phyloP scores from a whole-genome alignment of 495 filamentous ascomycete species.

The Xylaria scruposa region DNA sequence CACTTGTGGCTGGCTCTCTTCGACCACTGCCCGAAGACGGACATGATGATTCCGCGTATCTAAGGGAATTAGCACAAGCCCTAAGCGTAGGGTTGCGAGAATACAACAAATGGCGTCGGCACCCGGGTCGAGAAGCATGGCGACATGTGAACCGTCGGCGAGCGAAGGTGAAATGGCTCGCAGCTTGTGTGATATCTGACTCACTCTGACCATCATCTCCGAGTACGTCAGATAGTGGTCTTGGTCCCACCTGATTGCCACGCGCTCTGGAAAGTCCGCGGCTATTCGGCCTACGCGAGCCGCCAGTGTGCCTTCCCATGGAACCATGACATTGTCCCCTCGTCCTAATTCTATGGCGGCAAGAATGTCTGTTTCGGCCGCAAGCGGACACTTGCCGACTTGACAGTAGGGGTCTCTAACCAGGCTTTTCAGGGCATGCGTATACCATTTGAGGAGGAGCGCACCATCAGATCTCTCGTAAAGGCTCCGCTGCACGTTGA shows the following conservation, averaged over 20 bases:
- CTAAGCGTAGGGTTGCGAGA: no score
- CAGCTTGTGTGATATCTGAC: neutral
- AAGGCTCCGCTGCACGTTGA: no score
- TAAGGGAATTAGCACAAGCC: no score
- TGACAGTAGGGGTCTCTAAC: no score
- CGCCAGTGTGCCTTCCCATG: conserved; percentile 28
- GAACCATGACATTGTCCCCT: neutral
- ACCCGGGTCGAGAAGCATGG: neutral
- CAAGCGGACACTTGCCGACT: no score
- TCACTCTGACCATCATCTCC: neutral
- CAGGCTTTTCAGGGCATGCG: no score
- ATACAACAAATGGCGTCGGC: neutral
- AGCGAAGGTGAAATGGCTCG: neutral
- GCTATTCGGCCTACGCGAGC: conserved; percentile 34
- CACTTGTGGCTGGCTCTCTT: no score
- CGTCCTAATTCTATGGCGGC: neutral
- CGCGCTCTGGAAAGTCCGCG: conserved; percentile 4
- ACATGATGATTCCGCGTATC: no score
- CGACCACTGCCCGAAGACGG: no score
- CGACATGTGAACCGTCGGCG: no score
- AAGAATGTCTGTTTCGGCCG: neutral
- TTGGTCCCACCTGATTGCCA: conserved; percentile 30
- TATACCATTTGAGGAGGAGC: no score
- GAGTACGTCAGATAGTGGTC: conserved; percentile 30
- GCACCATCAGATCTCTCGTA: no score